A percentile compares a stretch with the other conserved stretches of the same genome.
Conservation (phyloP, 768 basidiomycete genomes). For the Hygrocybe punicea region DNA sequence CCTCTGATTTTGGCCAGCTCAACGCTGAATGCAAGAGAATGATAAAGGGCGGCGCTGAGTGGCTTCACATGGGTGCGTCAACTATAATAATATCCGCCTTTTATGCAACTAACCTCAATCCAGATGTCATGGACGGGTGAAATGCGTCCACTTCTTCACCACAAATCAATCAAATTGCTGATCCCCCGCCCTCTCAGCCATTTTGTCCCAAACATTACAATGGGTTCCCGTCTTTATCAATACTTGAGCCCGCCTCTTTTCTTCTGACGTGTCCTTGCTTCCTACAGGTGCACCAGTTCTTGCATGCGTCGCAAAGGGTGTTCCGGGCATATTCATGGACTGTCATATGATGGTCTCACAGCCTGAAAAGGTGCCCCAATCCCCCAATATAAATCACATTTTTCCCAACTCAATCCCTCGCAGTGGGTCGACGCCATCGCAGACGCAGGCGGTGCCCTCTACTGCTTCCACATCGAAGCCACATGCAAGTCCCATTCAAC, state of each 20-base stretch:
- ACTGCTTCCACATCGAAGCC: conserved; percentile 97
- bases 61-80: conserved; percentile 91
- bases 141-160: background rate
- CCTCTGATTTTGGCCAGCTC: conserved; percentile 94
- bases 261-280: conserved; percentile 9
- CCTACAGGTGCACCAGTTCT: conserved; percentile 79
- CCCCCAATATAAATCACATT: background rate
- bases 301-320: conserved; percentile 74
- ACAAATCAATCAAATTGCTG: background rate
- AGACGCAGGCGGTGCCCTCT: conserved; percentile 89
- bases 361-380: conserved; percentile 68
- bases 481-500: conserved; percentile 54
- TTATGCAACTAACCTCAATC: background rate
- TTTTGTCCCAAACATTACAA: conserved; percentile 98
- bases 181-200: conserved; percentile 52
- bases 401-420: background rate
- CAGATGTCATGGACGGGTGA: conserved; percentile 98
- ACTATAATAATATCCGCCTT: background rate
- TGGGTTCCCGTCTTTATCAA: conserved; percentile 68
- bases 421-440: conserved; percentile 98
- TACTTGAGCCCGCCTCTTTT: conserved; percentile 11
- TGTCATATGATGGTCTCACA: conserved; percentile 99
- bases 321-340: conserved; percentile 98
- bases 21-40: conserved; percentile 94
- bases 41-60: conserved; percentile 93